Evolutionary conservation across 177 flowering plant genomes (phyloP), one percentile per base, ranked within the genome.

Genomic region (Vitis hybrid): DNA sequence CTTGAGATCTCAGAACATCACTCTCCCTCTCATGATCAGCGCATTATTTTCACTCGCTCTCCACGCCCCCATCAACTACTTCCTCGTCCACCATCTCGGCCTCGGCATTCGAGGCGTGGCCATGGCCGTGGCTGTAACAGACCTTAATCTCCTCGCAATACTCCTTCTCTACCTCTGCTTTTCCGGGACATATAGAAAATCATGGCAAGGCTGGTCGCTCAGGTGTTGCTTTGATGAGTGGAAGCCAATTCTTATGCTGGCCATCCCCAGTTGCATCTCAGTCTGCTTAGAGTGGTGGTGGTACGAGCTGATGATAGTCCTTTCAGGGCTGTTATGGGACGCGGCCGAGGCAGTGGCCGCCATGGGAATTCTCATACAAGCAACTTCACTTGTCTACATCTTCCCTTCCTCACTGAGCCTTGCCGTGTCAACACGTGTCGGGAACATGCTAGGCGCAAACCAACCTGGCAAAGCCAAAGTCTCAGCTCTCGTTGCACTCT

Each of bases 281-380:
- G 90, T 90, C 0, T 90, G 92, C 81, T 69, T 90, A 16, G 92
- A 88, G 61, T 87, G 91, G 91, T 88, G 94, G 91, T 88, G 94
- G 89, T 89, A 88, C 55, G 90, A 86, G 66, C 70, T 88, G 11
- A 80, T 89, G 82, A 82, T 84, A 32, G 60, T 89, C 8, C 70
- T 88, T 14, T 75, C 83, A 0, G 94, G 92, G 0, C 68, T 84
- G 1, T 73, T 89, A 0, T 1, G 69, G 1, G 76, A 85, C 30
- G 75, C 89, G 0, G 52, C 79, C 0, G 85, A 74, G 16, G 70
- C 84, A 0, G 76, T 89, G 1, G 89, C 90, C 6, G 54, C 88
- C n/a, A 85, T 81, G 87, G 91, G 89, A 2, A 76, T 86, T 12
- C 70, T 89, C 21, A 87, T 84, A 11, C 88, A 88, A 67, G 79